These are phyloP conservation scores for Picochlorum sp. DNA, from an alignment of 139 green algal species.

Conservation along the genomic window DNA sequence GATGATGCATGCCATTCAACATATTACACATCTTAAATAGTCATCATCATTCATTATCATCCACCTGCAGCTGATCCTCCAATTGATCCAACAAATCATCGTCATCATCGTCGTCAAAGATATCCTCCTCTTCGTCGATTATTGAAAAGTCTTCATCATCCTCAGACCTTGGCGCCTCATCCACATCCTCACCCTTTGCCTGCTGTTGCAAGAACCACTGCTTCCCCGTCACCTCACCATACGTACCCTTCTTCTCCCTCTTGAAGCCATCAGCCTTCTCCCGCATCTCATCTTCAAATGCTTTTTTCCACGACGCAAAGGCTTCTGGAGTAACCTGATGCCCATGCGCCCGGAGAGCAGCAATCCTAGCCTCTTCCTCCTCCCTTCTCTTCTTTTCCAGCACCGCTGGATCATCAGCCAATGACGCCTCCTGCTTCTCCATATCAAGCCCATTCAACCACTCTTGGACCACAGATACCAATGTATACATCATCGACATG, in stretches of 20 bases:
- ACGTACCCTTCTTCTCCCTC: neutral
- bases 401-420: slow-evolving; percentile 32
- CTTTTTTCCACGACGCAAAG: slow-evolving; percentile 63
- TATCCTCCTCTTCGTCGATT: slow-evolving; percentile 20
- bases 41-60: slow-evolving; percentile 8
- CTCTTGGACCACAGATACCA: slow-evolving; percentile 51
- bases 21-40: no score
- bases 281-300: slow-evolving; percentile 30
- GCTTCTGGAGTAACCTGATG: slow-evolving; percentile 61
- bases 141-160: slow-evolving; percentile 21
- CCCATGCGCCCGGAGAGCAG: slow-evolving; percentile 54
- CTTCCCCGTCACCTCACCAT: slow-evolving; percentile 44
- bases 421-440: neutral
- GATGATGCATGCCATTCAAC: no score
- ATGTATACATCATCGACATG: slow-evolving; percentile 40
- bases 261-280: no score
- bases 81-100: slow-evolving; percentile 26
- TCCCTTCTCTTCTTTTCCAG: slow-evolving; percentile 37
- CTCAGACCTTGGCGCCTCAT: slow-evolving; percentile 18
- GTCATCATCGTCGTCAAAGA: slow-evolving; percentile 18
- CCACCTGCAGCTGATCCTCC: neutral
- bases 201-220: slow-evolving; percentile 60
- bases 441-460: slow-evolving; percentile 33
- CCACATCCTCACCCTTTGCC: slow-evolving; percentile 20
- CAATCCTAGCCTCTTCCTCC: slow-evolving; percentile 54